Percentiles rank a stretch among this genome's conserved stretches.
Evolutionary conservation across 176 grass and related monocot species (phyloP).

Genomic region (Chrysopogon serrulatus): DNA sequence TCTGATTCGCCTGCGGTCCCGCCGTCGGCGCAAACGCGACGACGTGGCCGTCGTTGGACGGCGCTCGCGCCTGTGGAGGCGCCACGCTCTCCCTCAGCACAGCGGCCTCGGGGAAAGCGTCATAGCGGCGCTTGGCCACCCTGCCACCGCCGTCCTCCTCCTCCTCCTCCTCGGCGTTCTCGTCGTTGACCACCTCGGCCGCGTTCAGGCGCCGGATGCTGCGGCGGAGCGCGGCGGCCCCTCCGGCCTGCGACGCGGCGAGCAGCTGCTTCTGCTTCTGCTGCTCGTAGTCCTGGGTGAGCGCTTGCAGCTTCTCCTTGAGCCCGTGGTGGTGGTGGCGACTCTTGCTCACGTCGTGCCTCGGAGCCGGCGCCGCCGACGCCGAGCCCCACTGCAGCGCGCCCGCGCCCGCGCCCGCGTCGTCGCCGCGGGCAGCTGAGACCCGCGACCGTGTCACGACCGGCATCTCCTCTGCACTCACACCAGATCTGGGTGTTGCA

Average conservation of each 20-base stretch:
- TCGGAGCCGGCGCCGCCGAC: constrained; percentile 5
- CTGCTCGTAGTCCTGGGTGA: constrained; percentile 77
- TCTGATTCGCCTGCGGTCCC: constrained; percentile 50
- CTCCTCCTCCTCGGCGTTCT: constrained; percentile 20
- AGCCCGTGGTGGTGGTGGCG: constrained; percentile 58
- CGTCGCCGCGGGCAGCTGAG: constrained; percentile 20
- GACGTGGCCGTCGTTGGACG: constrained; percentile 26
- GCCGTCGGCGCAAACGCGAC: constrained; percentile 32
- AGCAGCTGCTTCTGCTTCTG: constrained; percentile 63
- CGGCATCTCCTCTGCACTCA: constrained; percentile 63
- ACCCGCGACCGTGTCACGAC: constrained; percentile 61
- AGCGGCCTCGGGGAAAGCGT: not conserved
- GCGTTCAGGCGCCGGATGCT: constrained; percentile 15
- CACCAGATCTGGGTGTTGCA: constrained; percentile 7
- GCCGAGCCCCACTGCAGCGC: constrained; percentile 1
- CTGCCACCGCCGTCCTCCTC: not conserved
- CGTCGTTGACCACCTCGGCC: constrained; percentile 14
- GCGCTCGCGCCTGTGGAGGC: not conserved
- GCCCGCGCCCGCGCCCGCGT: constrained; percentile 4
- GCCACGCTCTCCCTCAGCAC: constrained; percentile 46
- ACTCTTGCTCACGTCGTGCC: not conserved
- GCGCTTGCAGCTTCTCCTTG: constrained; percentile 69
- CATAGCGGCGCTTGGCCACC: not conserved
- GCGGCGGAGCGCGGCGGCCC: constrained; percentile 12
- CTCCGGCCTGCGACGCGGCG: constrained; percentile 29